A percentile compares a stretch with the other conserved stretches of the same genome.
These are phyloP conservation scores for Pseudogymnoascus sp. DNA, from an alignment of 2,329 filamentous ascomycete species.

Conservation along the genomic window DNA sequence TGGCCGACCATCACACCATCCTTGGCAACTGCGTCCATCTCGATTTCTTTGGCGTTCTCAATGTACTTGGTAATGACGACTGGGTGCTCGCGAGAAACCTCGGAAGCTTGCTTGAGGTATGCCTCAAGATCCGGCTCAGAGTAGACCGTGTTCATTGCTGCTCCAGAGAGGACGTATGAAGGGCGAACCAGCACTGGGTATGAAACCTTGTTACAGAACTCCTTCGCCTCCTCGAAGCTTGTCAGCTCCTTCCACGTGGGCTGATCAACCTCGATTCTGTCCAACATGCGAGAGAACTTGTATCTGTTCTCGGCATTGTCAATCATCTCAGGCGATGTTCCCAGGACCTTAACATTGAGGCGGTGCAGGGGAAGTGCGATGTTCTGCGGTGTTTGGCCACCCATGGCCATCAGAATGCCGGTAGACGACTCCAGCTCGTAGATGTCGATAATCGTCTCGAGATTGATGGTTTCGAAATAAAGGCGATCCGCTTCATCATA, in stretches of 20 bases:
- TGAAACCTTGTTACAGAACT: constrained; percentile 79
- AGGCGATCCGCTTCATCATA: constrained; percentile 90
- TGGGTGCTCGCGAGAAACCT: constrained; percentile 90
- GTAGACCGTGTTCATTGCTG: constrained; percentile 99
- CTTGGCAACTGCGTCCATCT: constrained; percentile 96
- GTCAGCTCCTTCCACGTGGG: constrained; percentile 97
- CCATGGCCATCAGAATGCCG: constrained; percentile 90
- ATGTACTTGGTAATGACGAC: constrained; percentile 99
- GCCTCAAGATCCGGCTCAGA: constrained; percentile 84
- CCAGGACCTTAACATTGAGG: constrained; percentile 83
- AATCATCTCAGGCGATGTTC: constrained; percentile 98
- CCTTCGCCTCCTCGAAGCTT: constrained; percentile 80
- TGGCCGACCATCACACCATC: constrained; percentile 87
- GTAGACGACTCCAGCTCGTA: constrained; percentile 78
- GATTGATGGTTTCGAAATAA: constrained; percentile 92
- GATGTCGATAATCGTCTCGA: constrained; percentile 87
- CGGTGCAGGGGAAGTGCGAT: constrained; percentile 85
- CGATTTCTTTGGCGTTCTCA: constrained; percentile 97
- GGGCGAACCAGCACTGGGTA: constrained; percentile 94
- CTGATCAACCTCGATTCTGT: constrained; percentile 90
- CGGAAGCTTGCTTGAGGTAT: constrained; percentile 82
- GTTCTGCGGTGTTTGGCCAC: constrained; percentile 96
- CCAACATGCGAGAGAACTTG: constrained; percentile 98
- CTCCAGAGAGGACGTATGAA: constrained; percentile 93
- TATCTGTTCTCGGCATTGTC: constrained; percentile 95